Evolutionary conservation across 495 filamentous ascomycete genomes (phyloP).

Genomic region (Tetracladium setigerum): DNA sequence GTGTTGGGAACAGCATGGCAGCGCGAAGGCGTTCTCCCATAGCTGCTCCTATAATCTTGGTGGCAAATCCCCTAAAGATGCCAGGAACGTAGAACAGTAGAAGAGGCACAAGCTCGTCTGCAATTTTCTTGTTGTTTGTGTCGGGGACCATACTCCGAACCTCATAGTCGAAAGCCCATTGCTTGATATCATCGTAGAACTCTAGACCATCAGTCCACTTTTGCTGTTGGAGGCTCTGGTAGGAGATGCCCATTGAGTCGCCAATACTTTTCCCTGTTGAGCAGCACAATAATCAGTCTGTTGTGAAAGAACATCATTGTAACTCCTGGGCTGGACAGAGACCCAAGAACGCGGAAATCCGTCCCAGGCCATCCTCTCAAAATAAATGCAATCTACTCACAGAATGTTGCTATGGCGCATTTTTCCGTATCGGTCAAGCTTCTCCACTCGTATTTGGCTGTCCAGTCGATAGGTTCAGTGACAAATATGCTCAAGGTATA

Average conservation of each 20-base stretch:
- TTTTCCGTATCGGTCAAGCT: conserved; percentile 50
- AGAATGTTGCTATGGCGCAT: conserved; percentile 59
- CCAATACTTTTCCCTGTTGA: conserved; percentile 41
- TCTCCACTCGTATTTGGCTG: conserved; percentile 56
- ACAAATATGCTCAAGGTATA: conserved; percentile 61
- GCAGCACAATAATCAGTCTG: no score
- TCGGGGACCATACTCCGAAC: conserved; percentile 48
- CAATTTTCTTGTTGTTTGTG: conserved; percentile 40
- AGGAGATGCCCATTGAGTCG: conserved; percentile 53
- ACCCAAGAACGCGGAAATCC: no score
- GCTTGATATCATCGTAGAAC: conserved; percentile 53
- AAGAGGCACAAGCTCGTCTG: conserved; percentile 48
- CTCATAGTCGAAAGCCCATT: conserved; percentile 55
- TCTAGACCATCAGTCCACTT: conserved; percentile 55
- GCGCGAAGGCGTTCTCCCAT: conserved; percentile 56
- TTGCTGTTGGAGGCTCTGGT: conserved; percentile 24
- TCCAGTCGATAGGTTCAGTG: conserved; percentile 49
- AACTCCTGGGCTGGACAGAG: no score
- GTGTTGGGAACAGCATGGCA: conserved; percentile 47
- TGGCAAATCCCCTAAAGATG: conserved; percentile 36
- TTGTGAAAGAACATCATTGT: no score
- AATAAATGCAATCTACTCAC: conserved; percentile 20
- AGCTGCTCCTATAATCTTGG: conserved; percentile 46
- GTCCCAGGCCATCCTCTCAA: no score
- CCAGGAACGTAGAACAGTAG: conserved; percentile 51